Evolutionary conservation across 331 rosid genomes (phyloP), one percentile per base, ranked within the genome.

Genomic region (Quercus phellos): DNA sequence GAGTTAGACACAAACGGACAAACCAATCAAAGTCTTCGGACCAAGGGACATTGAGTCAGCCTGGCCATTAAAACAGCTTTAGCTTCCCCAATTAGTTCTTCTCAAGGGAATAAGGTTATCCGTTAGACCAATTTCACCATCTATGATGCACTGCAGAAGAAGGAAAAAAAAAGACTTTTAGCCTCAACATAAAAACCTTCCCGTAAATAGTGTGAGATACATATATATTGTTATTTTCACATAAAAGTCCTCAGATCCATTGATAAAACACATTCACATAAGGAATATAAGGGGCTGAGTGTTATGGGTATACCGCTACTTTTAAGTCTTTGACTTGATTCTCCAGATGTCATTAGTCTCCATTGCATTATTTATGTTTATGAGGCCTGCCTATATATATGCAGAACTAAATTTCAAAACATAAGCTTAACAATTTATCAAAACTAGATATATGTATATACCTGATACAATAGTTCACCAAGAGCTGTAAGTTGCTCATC

Each of bases 391-490:
- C 38, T 13, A 34, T 29, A 17, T 42, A 11, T 46, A 5, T 69
- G 35, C 42, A 27, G 32, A 51, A 32, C 6, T 29, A 53, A 55
- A 66, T 19, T 43, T 43, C 1, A 19, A 7, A 74, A 16, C 11
- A n/a, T 7, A 66, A 27, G 60, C 43, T 16, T 29, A 55, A 55
- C 29, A 26, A 22, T 35, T 34, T 4, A 43, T 34, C 34, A 11
- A 19, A 66, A 46, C 29, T 43, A 24, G 50, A 50, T 38, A 73
- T 26, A 54, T 30, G 14, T 8, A 55, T 38, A 38, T 46, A 95
- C 98, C 99, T 95, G 99, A 87, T 95, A 95, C 79, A 95, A 70
- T 82, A 95, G 75, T 79, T 91, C 99, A 77, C 99, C 99, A 11
- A 95, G 94, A 77, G 94, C 71, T 51, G 92, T 80, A 77, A 95